Evolutionary conservation across 352 stramenopile species (phyloP), one percentile per base, ranked within the genome.

Genomic region (Globisporangium nodosum): DNA sequence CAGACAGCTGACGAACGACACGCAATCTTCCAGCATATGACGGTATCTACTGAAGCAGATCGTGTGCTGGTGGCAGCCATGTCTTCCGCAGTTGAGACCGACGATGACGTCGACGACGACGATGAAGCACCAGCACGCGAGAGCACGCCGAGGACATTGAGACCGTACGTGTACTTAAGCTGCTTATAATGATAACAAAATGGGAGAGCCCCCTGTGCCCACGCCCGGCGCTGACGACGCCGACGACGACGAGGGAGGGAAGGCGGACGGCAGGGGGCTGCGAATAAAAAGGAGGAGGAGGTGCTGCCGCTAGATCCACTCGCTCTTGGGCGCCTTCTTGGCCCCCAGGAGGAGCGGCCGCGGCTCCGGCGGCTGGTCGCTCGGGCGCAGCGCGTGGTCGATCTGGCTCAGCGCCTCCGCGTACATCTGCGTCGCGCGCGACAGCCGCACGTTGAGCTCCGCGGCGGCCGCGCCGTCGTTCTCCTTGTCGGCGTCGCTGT

Each of bases 401-500:
- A 86, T 63, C 8, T 71, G 58, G 63, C 35, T 78, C 54, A 86
- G 78, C 21, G 76, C 76, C 48, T 84, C 73, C 1, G 69, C 70
- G 49, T 86, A 86, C 6, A 86, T 68, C 49, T 86, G 71, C 33
- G 71, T 78, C 5, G 76, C 76, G 35, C 79, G 76, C 59, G 65
- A 81, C 65, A 84, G 69, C 33, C 71, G 71, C 47, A 68, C 63
- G 56, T 73, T 80, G 5, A 68, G 50, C 31, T 70, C 54, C 3
- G 69, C 59, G 50, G 69, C 59, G 45, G 76, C 69, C 3, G 62
- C 54, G 43, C 54, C 37, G 20, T 76, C 68, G 43, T 56, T 58
- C 55, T 69, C 61, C 39, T 66, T 64, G 35, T 67, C 50, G 30
- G 5, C 55, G 16, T 58, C 24, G 52, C 49, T 24, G 43, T 24